Base-by-base conservation (phyloP, 2,329 filamentous ascomycete species). In the Chaetomium sp. region DNA sequence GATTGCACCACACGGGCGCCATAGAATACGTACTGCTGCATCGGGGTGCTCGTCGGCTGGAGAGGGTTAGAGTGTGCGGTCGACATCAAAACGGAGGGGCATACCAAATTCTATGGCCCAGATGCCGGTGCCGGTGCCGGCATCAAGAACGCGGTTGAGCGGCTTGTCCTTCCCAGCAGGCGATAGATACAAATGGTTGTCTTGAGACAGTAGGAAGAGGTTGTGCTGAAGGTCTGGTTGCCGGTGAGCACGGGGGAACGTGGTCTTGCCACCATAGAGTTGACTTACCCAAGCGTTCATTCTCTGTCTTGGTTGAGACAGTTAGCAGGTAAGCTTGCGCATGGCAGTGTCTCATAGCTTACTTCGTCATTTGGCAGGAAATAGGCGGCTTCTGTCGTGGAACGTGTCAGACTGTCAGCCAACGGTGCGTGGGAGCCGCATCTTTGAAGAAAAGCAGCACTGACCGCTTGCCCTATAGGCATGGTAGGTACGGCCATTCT, bases 101-200 rank as follows among this genome's bases (percentile, higher is more conserved):
- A 72, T 70, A 71, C 79, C 80, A 68, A 82, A 80, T 49, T 82
- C 79, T n/a, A 82, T 77, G 2, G 82, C 80, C 82, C 82, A 85
- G 55, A 70, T 69, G 3, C 69, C 69, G 0, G 69, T 70, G n/a
- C 69, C 69, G 16, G 82, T 84, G 3, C 82, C 83, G 21, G 84
- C 72, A 70, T 85, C 83, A 6, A 85, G 75, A 23, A 80, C 78
- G 25, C 77, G 74, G 47, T 75, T 75, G 1, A 78, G 77, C 6
- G 76, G 61, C 25, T 45, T 63, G 29, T 49, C 60, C 35, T 63
- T 71, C 2, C 74, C 69, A 13, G 82, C 71, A 3, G 83, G 82
- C 7, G 81, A 78, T 16, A 80, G 74, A 69, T 78, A 78, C 5
- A 84, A 76, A 49, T 76, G 75, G 57, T 80, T 79, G 42, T 75